Evolutionary conservation across 768 basidiomycete genomes (phyloP).

Genomic region (Bullera alba): DNA sequence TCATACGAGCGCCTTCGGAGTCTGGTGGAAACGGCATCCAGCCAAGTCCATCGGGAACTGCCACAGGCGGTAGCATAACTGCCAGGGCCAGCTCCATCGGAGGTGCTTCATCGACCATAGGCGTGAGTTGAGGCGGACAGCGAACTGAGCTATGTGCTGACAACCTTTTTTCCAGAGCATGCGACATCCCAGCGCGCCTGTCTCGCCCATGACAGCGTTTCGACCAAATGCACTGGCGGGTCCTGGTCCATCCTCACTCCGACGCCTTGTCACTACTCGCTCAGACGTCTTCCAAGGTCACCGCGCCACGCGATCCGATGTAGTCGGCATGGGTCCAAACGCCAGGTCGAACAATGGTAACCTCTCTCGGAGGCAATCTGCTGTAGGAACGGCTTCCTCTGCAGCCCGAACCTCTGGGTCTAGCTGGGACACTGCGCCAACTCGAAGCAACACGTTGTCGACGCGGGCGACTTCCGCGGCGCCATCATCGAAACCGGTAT

Average conservation of each 20-base stretch:
- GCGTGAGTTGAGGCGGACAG: slow-evolving; percentile 20
- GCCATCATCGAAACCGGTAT: slow-evolving; percentile 24
- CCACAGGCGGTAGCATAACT: slow-evolving; percentile 34
- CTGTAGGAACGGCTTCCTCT: slow-evolving; percentile 11
- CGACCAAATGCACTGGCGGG: slow-evolving; percentile 6
- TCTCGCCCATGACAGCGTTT: too few species aligned
- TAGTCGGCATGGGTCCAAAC: not conserved
- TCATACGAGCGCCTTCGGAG: slow-evolving; percentile 54
- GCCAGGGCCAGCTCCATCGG: slow-evolving; percentile 41
- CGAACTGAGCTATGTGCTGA: not conserved
- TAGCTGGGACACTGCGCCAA: slow-evolving; percentile 11
- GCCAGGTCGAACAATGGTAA: not conserved
- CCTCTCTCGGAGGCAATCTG: slow-evolving; percentile 9
- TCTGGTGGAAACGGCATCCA: slow-evolving; percentile 20
- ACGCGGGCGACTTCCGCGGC: slow-evolving; percentile 18
- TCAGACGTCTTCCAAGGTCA: slow-evolving; percentile 31
- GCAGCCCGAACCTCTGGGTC: slow-evolving; percentile 10
- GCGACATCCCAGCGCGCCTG: too few species aligned
- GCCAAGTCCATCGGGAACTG: slow-evolving; percentile 41
- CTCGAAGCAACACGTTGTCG: slow-evolving; percentile 13
- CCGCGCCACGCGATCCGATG: not conserved
- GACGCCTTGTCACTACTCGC: slow-evolving; percentile 29
- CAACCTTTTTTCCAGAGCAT: too few species aligned
- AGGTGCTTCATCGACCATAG: slow-evolving; percentile 39
- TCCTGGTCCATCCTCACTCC: slow-evolving; percentile 30